Base-by-base conservation (phyloP, 371 early-diverging fungal species). In the Mucor velutinosus region DNA sequence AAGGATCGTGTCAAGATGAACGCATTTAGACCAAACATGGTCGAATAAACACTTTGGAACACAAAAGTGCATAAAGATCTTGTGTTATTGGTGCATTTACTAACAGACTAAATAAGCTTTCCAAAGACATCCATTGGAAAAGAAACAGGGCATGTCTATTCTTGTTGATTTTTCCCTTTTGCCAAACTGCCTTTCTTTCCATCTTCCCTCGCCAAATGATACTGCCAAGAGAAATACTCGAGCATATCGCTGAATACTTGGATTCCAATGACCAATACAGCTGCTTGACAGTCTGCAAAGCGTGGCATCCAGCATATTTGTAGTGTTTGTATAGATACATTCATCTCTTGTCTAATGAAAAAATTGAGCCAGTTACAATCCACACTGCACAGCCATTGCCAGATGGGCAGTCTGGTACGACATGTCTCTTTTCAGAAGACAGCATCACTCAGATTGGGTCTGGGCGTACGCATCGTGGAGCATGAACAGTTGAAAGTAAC, bases 1-100 rank as follows among this genome's bases (percentile, higher is more conserved):
- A 57, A 60, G 19, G 70, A 79, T n/a, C 58, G 83, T 58, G 76
- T 83, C 2, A 67, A 73, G 33, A 69, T 19, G 35, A 68, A 72
- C 27, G 69, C 62, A 29, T 68, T 68, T 51, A 60, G 49, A 43
- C 69, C 73, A 53, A 53, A 53, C 27, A 53, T 53, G 53, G 12
- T 19, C 0, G 55, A 39, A 23, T 37, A 58, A 58, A 19, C 29
- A 47, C n/a, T 21, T 47, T 23, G 53, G 53, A 14, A 53, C 53
- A 53, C 53, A 53, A 53, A 53, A 53, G 15, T 53, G 53, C 53
- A 53, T 53, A 53, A 53, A 25, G 23, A 27, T 27, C 53, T 0
- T 27, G 23, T 27, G 27, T 53, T 5, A 53, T 53, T 53, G 53
- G 53, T 59, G 32, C 33, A 21, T 32, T 19, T 30, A 5, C 5